Evolutionary conservation across 345 rosid genomes (phyloP), one percentile per base, ranked within the genome.

Genomic region (Lagerstroemia speciosa): DNA sequence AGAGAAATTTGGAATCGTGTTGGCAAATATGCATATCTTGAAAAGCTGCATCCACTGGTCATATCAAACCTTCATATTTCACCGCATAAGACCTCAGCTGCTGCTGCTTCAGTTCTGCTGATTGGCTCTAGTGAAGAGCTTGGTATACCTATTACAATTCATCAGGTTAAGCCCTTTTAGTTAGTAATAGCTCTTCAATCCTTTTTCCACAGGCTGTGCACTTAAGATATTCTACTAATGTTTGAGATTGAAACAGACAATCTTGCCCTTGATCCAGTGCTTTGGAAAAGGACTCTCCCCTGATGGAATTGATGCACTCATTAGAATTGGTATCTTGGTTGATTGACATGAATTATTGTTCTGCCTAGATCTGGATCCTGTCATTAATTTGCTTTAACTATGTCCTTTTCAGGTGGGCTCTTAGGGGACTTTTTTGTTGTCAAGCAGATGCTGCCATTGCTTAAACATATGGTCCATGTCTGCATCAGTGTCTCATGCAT

Each of bases 91-190:
- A 84, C 85, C 74, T 85, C 95, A 36, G 91, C 96, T 20, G 82
- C 87, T 62, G 96, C 88, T 82, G 97, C 98, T 75, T 86, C 98
- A 69, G 97, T 93, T 78, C 77, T 93, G 75, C 81, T 93, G 74
- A 85, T 93, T 72, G 86, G 89, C 74, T 90, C 98, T 45, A 85
- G 96, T 70, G 98, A 93, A 83, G 98, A 93, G 85, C 92, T 90
- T 72, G 98, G 97, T 70, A 78, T 78, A 76, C 97, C 97, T 64
- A 76, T 93, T 69, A 88, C 97, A 50, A 82, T 90, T 69, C 87
- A 86, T 83, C 97, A 93, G 98, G 97, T 92, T 76, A 72, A 69
- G 34, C 58, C 64, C 60, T 55, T 65, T 58, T 26, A 58, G 8
- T 27, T 58, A 58, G 63, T 58, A 11, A 55, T 19, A 34, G 63